phyloP scores from a whole-genome alignment of 768 basidiomycete species.

The Gymnopilus dilepis region DNA sequence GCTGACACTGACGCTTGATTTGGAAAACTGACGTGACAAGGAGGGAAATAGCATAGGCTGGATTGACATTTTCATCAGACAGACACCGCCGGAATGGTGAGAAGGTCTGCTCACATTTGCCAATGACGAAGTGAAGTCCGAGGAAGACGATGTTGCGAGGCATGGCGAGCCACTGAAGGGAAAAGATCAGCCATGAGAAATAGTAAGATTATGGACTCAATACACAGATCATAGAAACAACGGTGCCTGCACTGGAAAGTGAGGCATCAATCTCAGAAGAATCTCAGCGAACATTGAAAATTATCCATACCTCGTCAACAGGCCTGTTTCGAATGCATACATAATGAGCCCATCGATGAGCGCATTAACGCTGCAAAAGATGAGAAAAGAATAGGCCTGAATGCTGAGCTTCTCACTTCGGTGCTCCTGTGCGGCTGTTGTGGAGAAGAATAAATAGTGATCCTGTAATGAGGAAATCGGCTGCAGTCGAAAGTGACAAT shows the following conservation, averaged over 20 bases:
- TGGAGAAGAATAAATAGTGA: conserved; percentile 50
- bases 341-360: conserved; percentile 51
- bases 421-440: conserved; percentile 40
- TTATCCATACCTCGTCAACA: conserved; percentile 46
- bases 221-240: conserved; percentile 56
- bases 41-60: conserved; percentile 24
- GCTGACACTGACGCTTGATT: background rate
- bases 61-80: conserved; percentile 10
- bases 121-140: conserved; percentile 55
- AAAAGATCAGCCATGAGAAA: conserved; percentile 1
- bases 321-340: conserved; percentile 59
- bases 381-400: background rate
- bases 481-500: conserved; percentile 50
- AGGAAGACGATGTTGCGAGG: conserved; percentile 49
- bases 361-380: conserved; percentile 43
- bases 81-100: too few species aligned
- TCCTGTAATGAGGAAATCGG: conserved; percentile 55
- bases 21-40: conserved; percentile 26
- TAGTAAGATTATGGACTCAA: conserved; percentile 15
- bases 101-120: conserved; percentile 48
- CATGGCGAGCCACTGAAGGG: conserved; percentile 50
- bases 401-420: conserved; percentile 35
- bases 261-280: background rate
- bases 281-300: background rate
- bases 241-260: conserved; percentile 44